These are phyloP conservation scores for Eucalyptus curtisii DNA, from an alignment of 345 rosid genomes.

Conservation along the genomic window DNA sequence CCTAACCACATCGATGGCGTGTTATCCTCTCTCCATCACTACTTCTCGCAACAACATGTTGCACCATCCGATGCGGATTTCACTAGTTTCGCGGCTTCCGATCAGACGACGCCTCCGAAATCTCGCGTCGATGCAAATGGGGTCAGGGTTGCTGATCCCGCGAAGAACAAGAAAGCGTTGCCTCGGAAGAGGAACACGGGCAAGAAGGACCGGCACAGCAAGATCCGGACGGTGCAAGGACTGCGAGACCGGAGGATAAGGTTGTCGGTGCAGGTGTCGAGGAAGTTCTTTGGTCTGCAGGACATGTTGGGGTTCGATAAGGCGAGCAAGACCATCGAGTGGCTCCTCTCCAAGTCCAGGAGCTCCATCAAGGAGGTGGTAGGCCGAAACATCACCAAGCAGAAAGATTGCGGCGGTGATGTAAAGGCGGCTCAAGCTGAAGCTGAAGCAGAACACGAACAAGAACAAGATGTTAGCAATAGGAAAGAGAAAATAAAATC, in stretches of 20 bases:
- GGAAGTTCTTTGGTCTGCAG: conserved; percentile 67
- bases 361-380: conserved; percentile 48
- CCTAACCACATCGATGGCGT: neutral
- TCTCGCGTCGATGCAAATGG: neutral
- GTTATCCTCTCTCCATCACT: neutral
- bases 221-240: conserved; percentile 69
- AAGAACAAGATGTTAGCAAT: conserved; percentile 1
- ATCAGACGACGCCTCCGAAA: neutral
- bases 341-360: conserved; percentile 70
- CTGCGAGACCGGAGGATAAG: conserved; percentile 71
- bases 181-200: conserved; percentile 19
- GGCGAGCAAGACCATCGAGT: conserved; percentile 70
- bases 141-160: neutral
- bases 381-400: neutral
- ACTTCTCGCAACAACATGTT: neutral
- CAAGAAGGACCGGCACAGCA: conserved; percentile 70
- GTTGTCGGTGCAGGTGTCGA: conserved; percentile 55
- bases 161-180: neutral
- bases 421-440: neutral
- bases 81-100: neutral
- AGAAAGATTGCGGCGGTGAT: conserved; percentile 28
- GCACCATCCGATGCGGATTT: neutral
- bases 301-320: conserved; percentile 76
- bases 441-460: neutral
- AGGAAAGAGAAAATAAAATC: neutral